Conservation (phyloP, 345 rosid genomes). For the Melaleuca quinquenervia region DNA sequence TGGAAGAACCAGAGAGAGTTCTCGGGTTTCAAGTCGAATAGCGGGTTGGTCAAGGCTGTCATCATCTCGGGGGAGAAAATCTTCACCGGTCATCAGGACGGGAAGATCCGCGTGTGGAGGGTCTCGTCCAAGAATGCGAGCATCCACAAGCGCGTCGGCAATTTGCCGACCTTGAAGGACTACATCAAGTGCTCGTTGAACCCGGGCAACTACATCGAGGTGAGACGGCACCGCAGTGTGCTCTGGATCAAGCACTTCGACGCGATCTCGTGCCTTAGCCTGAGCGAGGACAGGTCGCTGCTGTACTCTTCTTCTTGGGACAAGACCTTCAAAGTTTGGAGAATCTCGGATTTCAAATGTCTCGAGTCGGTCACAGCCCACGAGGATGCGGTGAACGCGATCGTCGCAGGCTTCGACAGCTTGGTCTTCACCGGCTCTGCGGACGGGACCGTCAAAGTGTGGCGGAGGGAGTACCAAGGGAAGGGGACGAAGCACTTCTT, state of each 20-base stretch:
- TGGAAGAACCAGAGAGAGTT: conserved; percentile 76
- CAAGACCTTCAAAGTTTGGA: conserved; percentile 81
- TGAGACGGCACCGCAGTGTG: conserved; percentile 22
- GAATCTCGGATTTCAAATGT: conserved; percentile 54
- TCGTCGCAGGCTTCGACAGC: conserved; percentile 66
- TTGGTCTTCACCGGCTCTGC: conserved; percentile 85
- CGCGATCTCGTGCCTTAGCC: conserved; percentile 66
- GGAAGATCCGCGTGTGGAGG: conserved; percentile 82
- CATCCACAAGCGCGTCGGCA: conserved; percentile 48
- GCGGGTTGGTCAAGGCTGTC: conserved; percentile 81
- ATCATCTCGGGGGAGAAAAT: conserved; percentile 50
- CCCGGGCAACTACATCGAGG: conserved; percentile 50
- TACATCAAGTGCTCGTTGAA: conserved; percentile 40
- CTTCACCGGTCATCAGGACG: conserved; percentile 89
- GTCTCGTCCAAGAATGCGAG: conserved; percentile 31
- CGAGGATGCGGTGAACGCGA: conserved; percentile 71
- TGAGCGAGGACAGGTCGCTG: conserved; percentile 48
- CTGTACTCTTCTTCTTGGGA: conserved; percentile 90
- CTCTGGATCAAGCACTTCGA: conserved; percentile 60
- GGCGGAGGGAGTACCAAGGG: conserved; percentile 84
- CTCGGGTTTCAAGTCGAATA: conserved; percentile 67
- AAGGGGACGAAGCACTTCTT: conserved; percentile 80
- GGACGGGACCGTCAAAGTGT: conserved; percentile 74
- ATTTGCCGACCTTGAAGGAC: conserved; percentile 58
- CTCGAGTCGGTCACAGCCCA: conserved; percentile 70